Evolutionary conservation across 106 monocot genomes (phyloP).

Genomic region (Cymbidium sinense): DNA sequence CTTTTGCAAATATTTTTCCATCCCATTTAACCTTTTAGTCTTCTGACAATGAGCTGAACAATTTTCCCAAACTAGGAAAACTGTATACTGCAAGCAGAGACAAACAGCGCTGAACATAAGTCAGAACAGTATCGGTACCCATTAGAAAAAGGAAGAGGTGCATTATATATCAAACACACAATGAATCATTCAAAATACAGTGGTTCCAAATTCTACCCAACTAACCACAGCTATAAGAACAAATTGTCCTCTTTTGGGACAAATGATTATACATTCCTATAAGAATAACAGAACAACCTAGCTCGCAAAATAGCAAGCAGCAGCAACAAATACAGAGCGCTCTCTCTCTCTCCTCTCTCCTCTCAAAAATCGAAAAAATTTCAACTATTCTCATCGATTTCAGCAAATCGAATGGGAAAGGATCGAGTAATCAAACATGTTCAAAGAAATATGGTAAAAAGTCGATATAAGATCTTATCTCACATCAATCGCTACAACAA

Average conservation of each 20-base stretch:
- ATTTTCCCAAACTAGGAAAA: neutral
- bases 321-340: neutral
- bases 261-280: neutral
- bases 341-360: neutral
- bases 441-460: neutral
- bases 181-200: neutral
- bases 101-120: neutral
- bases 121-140: neutral
- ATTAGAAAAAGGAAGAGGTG: neutral
- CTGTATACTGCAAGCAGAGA: neutral
- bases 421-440: neutral
- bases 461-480: neutral
- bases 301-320: neutral
- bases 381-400: neutral
- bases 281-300: neutral
- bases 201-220: no score
- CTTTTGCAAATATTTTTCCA: conserved; percentile 80
- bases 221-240: no score
- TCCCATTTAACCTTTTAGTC: conserved; percentile 50
- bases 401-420: neutral
- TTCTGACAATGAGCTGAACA: neutral
- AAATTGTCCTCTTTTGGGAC: neutral
- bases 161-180: neutral
- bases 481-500: neutral
- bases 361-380: neutral